phyloP scores from a whole-genome alignment of 83 land plant genomes.

The Thuja plicata region DNA sequence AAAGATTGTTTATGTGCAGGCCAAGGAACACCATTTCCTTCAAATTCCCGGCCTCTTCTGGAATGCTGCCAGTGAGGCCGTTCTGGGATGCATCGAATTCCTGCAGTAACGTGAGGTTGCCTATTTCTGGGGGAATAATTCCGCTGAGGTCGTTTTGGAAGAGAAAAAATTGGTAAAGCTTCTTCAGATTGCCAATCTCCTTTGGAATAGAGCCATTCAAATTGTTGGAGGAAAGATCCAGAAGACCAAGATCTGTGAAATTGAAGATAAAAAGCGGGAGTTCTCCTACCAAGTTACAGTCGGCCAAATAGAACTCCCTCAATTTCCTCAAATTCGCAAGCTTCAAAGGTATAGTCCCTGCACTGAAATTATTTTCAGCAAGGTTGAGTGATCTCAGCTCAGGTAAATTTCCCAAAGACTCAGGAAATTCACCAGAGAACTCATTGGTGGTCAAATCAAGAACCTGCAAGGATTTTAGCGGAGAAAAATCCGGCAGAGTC shows the following conservation, averaged over 20 bases:
- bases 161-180: neutral
- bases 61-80: conserved; percentile 1
- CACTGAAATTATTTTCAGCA: conserved; percentile 42
- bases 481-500: conserved; percentile 45
- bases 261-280: conserved; percentile 13
- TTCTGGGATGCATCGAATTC: neutral
- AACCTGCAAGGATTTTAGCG: conserved; percentile 25
- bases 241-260: conserved; percentile 7
- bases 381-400: conserved; percentile 47
- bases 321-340: neutral
- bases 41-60: conserved; percentile 8
- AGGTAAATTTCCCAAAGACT: conserved; percentile 44
- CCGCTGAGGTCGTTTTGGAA: conserved; percentile 20
- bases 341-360: conserved; percentile 14
- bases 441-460: conserved; percentile 57
- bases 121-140: conserved; percentile 19
- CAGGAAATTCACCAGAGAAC: conserved; percentile 55
- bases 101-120: neutral
- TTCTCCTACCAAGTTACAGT: conserved; percentile 13
- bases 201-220: conserved; percentile 19
- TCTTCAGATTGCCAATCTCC: conserved; percentile 7
- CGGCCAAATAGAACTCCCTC: conserved; percentile 4
- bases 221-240: conserved; percentile 20
- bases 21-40: neutral
- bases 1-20: neutral